Evolutionary conservation across 1,139 yeast species (phyloP), one percentile per base, ranked within the genome.

Genomic region (Candida sojae): DNA sequence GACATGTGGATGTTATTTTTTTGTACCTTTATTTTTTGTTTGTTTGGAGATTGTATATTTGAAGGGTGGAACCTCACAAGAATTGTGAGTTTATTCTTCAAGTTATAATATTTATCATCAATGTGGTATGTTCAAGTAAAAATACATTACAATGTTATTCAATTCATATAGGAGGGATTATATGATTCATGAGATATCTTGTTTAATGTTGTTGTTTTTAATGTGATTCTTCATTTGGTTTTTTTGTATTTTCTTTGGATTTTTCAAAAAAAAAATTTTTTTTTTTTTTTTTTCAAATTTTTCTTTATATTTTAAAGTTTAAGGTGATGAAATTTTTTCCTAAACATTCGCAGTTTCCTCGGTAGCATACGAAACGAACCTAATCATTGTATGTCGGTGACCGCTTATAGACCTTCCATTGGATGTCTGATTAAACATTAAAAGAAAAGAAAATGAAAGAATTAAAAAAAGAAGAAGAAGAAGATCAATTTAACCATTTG

Each of bases 341-440:
- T 77, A 70, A 82, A 85, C 92, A 85, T 85, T 85, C 91, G 91
- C 91, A 85, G 91, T 85, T 85, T 85, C 91, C 91, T 80, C 91
- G 91, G 91, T 85, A 86, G 88, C 84, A 75, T 80, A 82, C 90
- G 75, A 70, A 71, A 70, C 71, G 89, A 85, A 84, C 90, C 91
- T 87, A 83, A 77, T 82, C 43, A 80, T 77, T 67, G 88, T 83
- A 79, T 81, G 84, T 44, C 89, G 74, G 90, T 86, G 91, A 85
- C 92, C 91, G 92, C 76, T 67, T 57, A 46, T 60, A 56, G 80
- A 75, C 80, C 87, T 82, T 82, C 86, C 86, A 79, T 51, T 79
- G 87, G 87, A 82, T 82, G 87, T 82, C 87, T 68, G 73, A 68
- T 64, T 56, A 56, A 57, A 53, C 50, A 43, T 17, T 17, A 17